phyloP scores from a whole-genome alignment of 106 monocot species.

The Phalaenopsis equestris region DNA sequence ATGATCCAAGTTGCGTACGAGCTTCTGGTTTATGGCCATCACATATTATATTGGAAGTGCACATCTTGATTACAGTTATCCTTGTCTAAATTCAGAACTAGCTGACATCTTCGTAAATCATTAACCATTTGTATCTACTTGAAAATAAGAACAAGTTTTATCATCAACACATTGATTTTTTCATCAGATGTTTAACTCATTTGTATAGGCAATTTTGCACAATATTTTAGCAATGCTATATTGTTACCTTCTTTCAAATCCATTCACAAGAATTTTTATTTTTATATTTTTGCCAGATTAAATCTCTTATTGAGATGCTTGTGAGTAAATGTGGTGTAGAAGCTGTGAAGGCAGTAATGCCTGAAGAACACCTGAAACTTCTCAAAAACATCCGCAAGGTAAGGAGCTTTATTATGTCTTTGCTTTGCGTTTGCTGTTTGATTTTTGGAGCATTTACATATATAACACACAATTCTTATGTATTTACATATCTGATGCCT shows the following conservation, averaged over 20 bases:
- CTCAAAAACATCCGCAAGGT: constrained; percentile 92
- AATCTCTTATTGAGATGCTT: constrained; percentile 83
- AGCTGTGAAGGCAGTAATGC: constrained; percentile 90
- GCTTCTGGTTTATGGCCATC: too few relatives aligned
- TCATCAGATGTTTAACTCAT: neutral
- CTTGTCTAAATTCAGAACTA: neutral
- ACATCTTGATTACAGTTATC: neutral
- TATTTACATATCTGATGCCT: too few relatives aligned
- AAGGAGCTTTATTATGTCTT: neutral
- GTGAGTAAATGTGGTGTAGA: constrained; percentile 91
- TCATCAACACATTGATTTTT: neutral
- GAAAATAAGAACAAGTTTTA: too few relatives aligned
- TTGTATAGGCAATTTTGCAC: neutral
- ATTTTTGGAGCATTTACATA: neutral
- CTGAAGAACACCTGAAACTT: constrained; percentile 91
- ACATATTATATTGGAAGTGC: neutral
- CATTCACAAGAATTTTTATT: neutral
- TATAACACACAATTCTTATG: too few relatives aligned
- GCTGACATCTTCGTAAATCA: too few relatives aligned
- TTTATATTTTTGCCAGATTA: constrained; percentile 37
- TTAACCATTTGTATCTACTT: too few relatives aligned
- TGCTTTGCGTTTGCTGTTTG: neutral
- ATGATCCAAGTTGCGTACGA: too few relatives aligned
- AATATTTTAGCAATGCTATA: neutral
- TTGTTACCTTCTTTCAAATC: neutral